A percentile compares a stretch with the other conserved stretches of the same genome.
Evolutionary conservation across 768 basidiomycete genomes (phyloP).

Genomic region (Amanita exitialis): DNA sequence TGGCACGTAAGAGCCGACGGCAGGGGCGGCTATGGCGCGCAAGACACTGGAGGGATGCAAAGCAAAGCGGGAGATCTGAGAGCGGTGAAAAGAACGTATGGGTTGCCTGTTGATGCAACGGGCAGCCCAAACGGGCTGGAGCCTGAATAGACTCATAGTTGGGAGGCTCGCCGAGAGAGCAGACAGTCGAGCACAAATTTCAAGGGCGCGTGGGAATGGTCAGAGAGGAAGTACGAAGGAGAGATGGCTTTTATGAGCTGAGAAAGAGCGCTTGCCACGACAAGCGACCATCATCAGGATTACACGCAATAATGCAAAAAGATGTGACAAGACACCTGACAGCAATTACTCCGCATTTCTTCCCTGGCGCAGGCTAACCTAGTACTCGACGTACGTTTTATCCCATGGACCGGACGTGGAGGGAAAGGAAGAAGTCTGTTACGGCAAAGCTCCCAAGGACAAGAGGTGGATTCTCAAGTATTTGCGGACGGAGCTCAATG

Average conservation of each 20-base stretch:
- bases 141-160: constrained; percentile 32
- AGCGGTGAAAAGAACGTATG: constrained; percentile 43
- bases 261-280: neutral
- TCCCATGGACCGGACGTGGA: neutral
- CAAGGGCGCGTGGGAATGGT: neutral
- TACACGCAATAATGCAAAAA: neutral
- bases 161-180: constrained; percentile 10
- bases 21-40: constrained; percentile 64
- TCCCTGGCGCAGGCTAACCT: neutral
- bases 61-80: constrained; percentile 22
- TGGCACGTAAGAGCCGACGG: constrained; percentile 58
- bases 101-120: constrained; percentile 22
- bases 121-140: constrained; percentile 25
- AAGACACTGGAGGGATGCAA: constrained; percentile 40
- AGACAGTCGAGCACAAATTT: neutral
- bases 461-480: neutral
- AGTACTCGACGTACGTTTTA: neutral
- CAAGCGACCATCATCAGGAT: too few relatives aligned
- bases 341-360: neutral
- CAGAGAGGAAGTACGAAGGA: too few relatives aligned
- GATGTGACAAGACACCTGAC: neutral
- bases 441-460: neutral
- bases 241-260: neutral
- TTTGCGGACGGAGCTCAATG: neutral
- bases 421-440: neutral